Evolutionary conservation across 2,329 filamentous ascomycete species (phyloP), one percentile per base, ranked within the genome.

Genomic region (Ciborinia camelliae): DNA sequence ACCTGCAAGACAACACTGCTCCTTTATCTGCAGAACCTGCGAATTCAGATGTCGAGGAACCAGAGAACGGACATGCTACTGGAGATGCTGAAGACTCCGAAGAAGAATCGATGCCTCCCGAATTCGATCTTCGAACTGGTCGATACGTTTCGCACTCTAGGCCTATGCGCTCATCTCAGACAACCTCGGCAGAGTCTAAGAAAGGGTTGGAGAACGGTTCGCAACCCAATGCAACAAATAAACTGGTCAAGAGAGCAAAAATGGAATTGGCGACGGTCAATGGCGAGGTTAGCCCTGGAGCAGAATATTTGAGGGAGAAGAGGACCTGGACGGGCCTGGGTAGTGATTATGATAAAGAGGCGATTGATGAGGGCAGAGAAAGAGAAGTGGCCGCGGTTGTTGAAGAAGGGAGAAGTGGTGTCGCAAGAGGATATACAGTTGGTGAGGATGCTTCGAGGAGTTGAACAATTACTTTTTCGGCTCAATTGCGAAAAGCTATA

Each of bases 261-360:
- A 87, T 89, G 3, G 90, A 96, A 69, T 71, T 98, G 23, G 89
- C 91, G 0, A 87, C 88, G 53, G 86, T 98, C 70, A 94, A 93
- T 60, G 92, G 92, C 8, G 85, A 94, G 0, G 82, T 90, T n/a
- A 98, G 94, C 53, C 95, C 95, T 0, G 95, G 92, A 0, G 95
- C 95, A 0, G 91, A 97, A 75, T 98, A 86, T 71, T 79, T 99
- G 68, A 85, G 89, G 39, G 90, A 89, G 4, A 86, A 93, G 72
- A 81, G 95, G 64, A 96, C 91, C 4, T 99, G 95, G 95, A 90
- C 90, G 73, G 95, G 95, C 0, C 78, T 99, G 30, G 95, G 95
- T 0, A 96, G 86, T 67, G 95, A 99, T 75, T 96, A 92, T 72
- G 81, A 83, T 69, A 85, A 88, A 37, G 81, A 84, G n/a, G 81